A percentile compares a stretch with the other conserved stretches of the same genome.
Conservation (phyloP, 2,329 filamentous ascomycete genomes). For the Aspergillus sp. region DNA sequence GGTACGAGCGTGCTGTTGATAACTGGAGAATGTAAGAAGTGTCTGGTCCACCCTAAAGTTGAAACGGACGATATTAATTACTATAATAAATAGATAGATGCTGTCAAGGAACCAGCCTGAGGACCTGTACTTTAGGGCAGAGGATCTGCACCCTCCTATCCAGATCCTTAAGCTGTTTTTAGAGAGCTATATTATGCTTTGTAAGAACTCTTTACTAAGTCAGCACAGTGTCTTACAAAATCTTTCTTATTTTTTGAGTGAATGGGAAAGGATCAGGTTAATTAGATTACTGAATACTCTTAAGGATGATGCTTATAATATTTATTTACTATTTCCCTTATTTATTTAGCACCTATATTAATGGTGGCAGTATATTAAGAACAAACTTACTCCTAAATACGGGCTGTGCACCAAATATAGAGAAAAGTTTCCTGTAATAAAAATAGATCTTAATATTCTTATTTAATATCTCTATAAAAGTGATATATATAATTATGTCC, state of each 20-base stretch:
- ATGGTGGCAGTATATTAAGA: not conserved
- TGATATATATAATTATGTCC: not conserved
- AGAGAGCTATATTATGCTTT: too few relatives aligned
- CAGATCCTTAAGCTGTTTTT: too few relatives aligned
- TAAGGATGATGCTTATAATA: not conserved
- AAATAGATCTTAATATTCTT: not conserved
- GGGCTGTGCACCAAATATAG: not conserved
- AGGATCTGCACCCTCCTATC: too few relatives aligned
- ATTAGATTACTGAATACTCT: not conserved
- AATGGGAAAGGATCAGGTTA: not conserved
- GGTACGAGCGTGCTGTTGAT: too few relatives aligned
- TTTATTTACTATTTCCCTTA: not conserved
- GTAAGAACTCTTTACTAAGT: not conserved
- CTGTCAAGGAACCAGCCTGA: too few relatives aligned
- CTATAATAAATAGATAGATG: too few relatives aligned
- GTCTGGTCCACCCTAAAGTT: too few relatives aligned
- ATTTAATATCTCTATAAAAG: not conserved
- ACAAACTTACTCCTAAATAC: not conserved
- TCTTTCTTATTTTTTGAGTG: not conserved
- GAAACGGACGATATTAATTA: too few relatives aligned
- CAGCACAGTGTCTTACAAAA: not conserved
- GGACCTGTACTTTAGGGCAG: too few relatives aligned
- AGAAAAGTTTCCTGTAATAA: not conserved
- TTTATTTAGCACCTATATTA: not conserved
- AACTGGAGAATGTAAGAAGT: too few relatives aligned